Conservation (phyloP, 1,139 yeast species). For the Blastobotrys raffinosifermentans region DNA sequence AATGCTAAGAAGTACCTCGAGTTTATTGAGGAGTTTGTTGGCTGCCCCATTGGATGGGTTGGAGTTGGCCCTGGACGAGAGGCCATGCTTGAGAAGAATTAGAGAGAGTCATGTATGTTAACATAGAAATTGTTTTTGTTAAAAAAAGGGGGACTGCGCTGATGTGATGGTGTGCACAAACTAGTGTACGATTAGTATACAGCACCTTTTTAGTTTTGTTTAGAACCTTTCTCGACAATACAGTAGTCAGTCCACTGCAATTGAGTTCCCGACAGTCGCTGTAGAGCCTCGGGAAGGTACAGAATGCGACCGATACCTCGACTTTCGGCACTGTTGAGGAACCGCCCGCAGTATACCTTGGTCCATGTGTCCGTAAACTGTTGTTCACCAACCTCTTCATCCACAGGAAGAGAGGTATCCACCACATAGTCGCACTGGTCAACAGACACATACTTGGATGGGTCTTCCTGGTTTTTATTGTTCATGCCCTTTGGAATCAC, state of each 20-base stretch:
- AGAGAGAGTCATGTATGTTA: conserved; percentile 10
- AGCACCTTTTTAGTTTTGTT: too few species aligned
- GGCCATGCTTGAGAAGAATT: conserved; percentile 28
- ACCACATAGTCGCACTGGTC: conserved; percentile 33
- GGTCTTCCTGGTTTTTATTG: conserved; percentile 50
- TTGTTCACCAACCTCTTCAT: conserved; percentile 24
- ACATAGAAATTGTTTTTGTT: conserved; percentile 1
- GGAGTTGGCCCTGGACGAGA: conserved; percentile 98
- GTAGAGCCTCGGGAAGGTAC: conserved; percentile 31
- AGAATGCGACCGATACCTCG: conserved; percentile 38
- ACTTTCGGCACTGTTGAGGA: conserved; percentile 35
- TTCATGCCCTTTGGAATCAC: conserved; percentile 61
- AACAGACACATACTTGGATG: conserved; percentile 22
- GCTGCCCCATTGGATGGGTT: conserved; percentile 90
- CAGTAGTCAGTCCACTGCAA: conserved; percentile 30
- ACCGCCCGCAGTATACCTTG: conserved; percentile 30
- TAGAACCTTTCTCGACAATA: conserved; percentile 14
- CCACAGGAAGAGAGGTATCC: conserved; percentile 28
- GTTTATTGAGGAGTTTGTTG: conserved; percentile 76
- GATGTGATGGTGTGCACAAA: too few species aligned
- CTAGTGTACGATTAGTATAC: too few species aligned
- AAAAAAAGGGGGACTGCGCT: too few species aligned
- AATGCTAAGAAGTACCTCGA: conserved; percentile 79
- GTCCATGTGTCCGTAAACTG: conserved; percentile 30
- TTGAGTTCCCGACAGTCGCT: conserved; percentile 17